These are phyloP conservation scores for Nicotiana obtusifolia DNA, from an alignment of 257 asterid genomes.

Conservation along the genomic window DNA sequence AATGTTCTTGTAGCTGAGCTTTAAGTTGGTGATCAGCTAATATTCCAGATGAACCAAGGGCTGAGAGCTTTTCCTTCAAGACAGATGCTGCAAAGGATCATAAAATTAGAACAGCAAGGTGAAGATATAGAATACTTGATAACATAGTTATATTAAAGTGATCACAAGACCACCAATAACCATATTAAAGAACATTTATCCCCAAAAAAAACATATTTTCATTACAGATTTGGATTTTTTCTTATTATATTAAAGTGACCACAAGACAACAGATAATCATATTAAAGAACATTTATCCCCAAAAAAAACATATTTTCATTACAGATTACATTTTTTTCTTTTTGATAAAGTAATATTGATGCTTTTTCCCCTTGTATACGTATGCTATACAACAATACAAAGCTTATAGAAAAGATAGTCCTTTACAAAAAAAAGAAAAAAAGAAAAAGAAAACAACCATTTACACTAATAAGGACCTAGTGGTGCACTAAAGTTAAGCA, in stretches of 20 bases:
- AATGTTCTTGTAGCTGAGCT: constrained; percentile 92
- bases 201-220: background rate
- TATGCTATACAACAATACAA: background rate
- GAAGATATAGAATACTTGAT: background rate
- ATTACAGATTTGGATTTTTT: too few species aligned
- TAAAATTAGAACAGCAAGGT: constrained; percentile 19
- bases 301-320: background rate
- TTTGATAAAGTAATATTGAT: background rate
- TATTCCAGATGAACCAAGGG: constrained; percentile 98
- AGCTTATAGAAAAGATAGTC: background rate
- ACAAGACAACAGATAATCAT: background rate
- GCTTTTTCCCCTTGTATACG: background rate
- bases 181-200: background rate
- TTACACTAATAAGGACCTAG: background rate
- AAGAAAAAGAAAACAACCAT: background rate
- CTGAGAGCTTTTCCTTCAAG: constrained; percentile 90
- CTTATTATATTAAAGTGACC: background rate
- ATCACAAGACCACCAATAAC: background rate
- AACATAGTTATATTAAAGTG: background rate
- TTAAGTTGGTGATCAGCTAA: constrained; percentile 99
- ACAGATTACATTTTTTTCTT: background rate
- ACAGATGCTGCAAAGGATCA: constrained; percentile 64
- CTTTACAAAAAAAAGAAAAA: background rate
- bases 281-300: background rate
- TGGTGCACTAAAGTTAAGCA: background rate